Evolutionary conservation across 164 flowering plant genomes (phyloP).

Genomic region (Umbilicus rupestris): DNA sequence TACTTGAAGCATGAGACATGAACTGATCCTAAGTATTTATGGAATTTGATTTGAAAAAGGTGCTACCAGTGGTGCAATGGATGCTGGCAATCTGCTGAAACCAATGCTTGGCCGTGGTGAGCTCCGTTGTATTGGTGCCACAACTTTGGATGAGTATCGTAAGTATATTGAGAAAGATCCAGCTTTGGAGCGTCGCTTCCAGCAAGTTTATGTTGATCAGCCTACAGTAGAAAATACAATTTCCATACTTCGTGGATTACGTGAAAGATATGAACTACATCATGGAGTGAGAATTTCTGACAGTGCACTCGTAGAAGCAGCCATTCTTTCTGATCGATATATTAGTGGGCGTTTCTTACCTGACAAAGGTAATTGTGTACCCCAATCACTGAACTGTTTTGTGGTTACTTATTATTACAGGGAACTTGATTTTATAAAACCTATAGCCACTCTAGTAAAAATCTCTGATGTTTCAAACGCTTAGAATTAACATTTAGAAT

Average conservation of each 20-base stretch:
- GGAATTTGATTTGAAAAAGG: conserved; percentile 28
- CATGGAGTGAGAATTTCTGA: conserved; percentile 93
- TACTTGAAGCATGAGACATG: neutral
- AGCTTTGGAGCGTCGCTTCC: conserved; percentile 89
- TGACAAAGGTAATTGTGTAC: conserved; percentile 59
- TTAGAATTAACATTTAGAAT: too few species aligned
- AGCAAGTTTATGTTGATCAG: conserved; percentile 90
- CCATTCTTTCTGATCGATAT: conserved; percentile 83
- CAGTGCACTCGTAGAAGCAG: conserved; percentile 90
- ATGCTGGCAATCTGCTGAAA: conserved; percentile 88
- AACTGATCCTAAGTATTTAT: neutral
- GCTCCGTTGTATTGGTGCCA: conserved; percentile 88
- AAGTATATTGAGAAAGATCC: conserved; percentile 94
- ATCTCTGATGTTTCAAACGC: too few species aligned
- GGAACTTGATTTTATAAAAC: neutral
- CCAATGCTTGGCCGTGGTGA: conserved; percentile 98
- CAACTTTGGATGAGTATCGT: conserved; percentile 88
- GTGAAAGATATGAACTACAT: conserved; percentile 88
- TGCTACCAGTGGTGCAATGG: conserved; percentile 97
- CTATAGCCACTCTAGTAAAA: too few species aligned
- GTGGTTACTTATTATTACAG: neutral
- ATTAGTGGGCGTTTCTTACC: conserved; percentile 90
- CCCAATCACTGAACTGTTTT: neutral
- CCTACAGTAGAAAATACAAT: conserved; percentile 85
- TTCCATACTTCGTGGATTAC: conserved; percentile 78